These are phyloP conservation scores for Trifolium dubium DNA, from an alignment of 306 rosid genomes.

Conservation along the genomic window DNA sequence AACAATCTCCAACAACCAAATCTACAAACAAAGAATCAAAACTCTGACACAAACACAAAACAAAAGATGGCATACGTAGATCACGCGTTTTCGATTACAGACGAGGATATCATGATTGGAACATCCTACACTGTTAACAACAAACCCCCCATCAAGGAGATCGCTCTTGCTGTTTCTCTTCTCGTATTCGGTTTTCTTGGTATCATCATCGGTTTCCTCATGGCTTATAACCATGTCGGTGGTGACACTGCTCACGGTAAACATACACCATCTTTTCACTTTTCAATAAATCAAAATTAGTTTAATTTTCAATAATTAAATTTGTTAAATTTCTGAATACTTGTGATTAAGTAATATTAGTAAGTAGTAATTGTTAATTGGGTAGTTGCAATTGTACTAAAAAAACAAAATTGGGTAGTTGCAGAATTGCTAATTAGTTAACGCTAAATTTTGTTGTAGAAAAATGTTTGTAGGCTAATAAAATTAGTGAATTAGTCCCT, in stretches of 20 bases:
- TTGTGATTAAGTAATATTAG: background rate
- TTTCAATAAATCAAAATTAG: too few species aligned
- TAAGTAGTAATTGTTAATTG: constrained; percentile 19
- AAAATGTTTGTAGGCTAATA: background rate
- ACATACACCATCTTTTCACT: background rate
- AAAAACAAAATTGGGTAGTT: constrained; percentile 20
- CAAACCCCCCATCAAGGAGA: constrained; percentile 88
- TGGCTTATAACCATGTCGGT: constrained; percentile 86
- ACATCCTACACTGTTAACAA: constrained; percentile 78
- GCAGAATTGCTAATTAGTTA: background rate
- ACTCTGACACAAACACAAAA: background rate
- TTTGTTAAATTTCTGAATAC: constrained; percentile 17
- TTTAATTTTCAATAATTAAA: too few species aligned
- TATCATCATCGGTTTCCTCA: constrained; percentile 73
- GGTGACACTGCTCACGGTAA: constrained; percentile 96
- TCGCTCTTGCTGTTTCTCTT: constrained; percentile 89
- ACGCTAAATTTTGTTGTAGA: background rate
- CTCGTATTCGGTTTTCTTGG: constrained; percentile 82
- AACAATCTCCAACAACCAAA: background rate
- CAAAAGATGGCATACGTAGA: constrained; percentile 93
- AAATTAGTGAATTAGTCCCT: background rate
- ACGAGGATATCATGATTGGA: constrained; percentile 92
- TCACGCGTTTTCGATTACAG: constrained; percentile 93
- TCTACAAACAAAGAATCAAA: background rate
- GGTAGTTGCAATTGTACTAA: background rate